Evolutionary conservation across 805 yeast species (phyloP).

Genomic region (Lipomyces anomalus): DNA sequence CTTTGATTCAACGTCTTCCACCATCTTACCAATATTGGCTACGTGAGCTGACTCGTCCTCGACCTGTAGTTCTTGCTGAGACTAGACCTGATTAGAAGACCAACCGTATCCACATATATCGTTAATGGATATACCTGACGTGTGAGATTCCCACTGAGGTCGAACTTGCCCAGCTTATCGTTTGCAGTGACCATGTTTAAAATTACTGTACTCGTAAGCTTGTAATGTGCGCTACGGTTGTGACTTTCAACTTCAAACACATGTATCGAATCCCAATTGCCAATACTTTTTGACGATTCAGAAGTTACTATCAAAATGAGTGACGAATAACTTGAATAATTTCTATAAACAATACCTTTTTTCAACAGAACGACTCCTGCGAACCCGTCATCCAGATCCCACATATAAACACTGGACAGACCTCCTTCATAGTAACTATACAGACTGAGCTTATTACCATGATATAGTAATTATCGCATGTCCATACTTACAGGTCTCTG

Average conservation of each 20-base stretch:
- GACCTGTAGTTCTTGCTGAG: slow-evolving; percentile 46
- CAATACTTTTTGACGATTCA: slow-evolving; percentile 29
- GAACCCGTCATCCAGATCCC: slow-evolving; percentile 81
- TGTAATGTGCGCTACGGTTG: slow-evolving; percentile 44
- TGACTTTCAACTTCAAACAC: slow-evolving; percentile 65
- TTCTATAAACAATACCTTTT: slow-evolving; percentile 39
- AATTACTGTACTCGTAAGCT: slow-evolving; percentile 81
- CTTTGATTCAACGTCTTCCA: slow-evolving; percentile 84
- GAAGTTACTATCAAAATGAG: not conserved
- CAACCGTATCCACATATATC: not conserved
- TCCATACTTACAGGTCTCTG: slow-evolving; percentile 54
- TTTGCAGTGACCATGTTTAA: slow-evolving; percentile 50
- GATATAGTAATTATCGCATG: not conserved
- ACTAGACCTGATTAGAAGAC: slow-evolving; percentile 20
- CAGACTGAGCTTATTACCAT: too few species aligned
- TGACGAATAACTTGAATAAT: not conserved
- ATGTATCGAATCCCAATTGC: slow-evolving; percentile 90
- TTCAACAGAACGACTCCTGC: slow-evolving; percentile 89
- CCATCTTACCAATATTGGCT: slow-evolving; percentile 73
- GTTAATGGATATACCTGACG: slow-evolving; percentile 47
- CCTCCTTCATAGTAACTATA: slow-evolving; percentile 84
- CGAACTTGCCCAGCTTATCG: slow-evolving; percentile 37
- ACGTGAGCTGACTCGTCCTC: slow-evolving; percentile 63
- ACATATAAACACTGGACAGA: slow-evolving; percentile 75
- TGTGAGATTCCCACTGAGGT: slow-evolving; percentile 75